phyloP scores from a whole-genome alignment of 2,329 filamentous ascomycete genomes.

The Moelleriella libera region DNA sequence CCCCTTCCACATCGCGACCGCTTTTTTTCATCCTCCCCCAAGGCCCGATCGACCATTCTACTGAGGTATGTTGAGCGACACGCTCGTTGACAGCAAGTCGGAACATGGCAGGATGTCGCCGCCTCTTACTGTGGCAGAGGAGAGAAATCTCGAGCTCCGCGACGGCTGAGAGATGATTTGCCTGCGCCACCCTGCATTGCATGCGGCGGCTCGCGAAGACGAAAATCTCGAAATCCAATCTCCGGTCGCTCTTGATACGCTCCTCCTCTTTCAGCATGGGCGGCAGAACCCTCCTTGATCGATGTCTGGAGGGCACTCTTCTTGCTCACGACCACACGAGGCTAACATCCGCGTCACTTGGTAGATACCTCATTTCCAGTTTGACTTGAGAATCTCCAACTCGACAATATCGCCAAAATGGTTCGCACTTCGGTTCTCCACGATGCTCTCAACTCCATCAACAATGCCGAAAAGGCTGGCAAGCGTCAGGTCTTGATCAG shows the following conservation, averaged over 20 bases:
- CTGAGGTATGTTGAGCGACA: conserved; percentile 29
- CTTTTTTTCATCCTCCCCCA: background rate
- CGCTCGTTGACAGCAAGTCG: conserved; percentile 4
- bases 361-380: conserved; percentile 52
- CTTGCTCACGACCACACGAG: conserved; percentile 48
- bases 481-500: conserved; percentile 99
- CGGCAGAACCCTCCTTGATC: conserved; percentile 54
- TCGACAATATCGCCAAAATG: conserved; percentile 64
- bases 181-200: background rate
- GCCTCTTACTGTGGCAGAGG: conserved; percentile 40
- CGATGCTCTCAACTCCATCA: conserved; percentile 98
- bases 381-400: conserved; percentile 69
- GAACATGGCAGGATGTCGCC: conserved; percentile 22
- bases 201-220: too few relatives aligned
- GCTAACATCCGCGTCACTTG: conserved; percentile 37
- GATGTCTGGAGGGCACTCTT: conserved; percentile 50
- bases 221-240: background rate
- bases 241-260: conserved; percentile 35
- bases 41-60: conserved; percentile 2
- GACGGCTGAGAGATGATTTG: conserved; percentile 7
- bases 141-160: conserved; percentile 40
- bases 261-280: conserved; percentile 48
- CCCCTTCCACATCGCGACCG: background rate
- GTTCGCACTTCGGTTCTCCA: conserved; percentile 98
- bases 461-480: conserved; percentile 99